These are phyloP conservation scores for Sporothrix schenckii DNA, from an alignment of 2,329 filamentous ascomycete species.

Conservation along the genomic window DNA sequence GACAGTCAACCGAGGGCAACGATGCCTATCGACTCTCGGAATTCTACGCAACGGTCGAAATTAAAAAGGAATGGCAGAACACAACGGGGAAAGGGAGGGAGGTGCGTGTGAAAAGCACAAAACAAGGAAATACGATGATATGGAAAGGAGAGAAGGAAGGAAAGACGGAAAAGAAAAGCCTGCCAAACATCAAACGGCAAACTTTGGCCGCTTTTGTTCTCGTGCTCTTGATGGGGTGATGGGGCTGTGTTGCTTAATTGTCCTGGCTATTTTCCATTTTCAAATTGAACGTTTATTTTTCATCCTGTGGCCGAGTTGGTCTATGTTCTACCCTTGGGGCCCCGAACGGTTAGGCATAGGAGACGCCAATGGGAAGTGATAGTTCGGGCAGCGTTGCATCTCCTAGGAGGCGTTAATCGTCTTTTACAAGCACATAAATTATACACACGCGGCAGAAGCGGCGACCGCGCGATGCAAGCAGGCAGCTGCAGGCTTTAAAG, in stretches of 20 bases:
- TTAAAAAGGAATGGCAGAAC: background rate
- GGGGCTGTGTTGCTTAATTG: background rate
- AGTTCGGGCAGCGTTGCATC: slow-evolving; percentile 4
- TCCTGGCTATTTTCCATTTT: background rate
- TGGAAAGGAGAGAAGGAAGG: background rate
- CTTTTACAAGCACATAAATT: no score
- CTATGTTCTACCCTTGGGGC: background rate
- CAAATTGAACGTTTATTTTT: background rate
- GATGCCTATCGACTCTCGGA: background rate
- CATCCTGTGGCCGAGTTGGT: background rate
- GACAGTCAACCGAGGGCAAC: background rate
- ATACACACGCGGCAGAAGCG: background rate
- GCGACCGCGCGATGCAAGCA: background rate
- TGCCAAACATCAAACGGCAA: background rate
- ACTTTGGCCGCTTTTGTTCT: slow-evolving; percentile 4
- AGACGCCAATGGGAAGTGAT: background rate
- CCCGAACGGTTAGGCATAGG: background rate
- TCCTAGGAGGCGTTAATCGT: background rate
- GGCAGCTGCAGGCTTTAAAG: background rate
- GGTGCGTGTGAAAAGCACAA: background rate
- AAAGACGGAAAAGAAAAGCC: background rate
- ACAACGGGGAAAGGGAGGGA: background rate
- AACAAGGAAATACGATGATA: background rate
- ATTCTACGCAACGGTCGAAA: background rate
- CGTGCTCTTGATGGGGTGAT: background rate